These are phyloP conservation scores for Dendrobium chrysotoxum DNA, from an alignment of 106 monocot species.

Conservation along the genomic window DNA sequence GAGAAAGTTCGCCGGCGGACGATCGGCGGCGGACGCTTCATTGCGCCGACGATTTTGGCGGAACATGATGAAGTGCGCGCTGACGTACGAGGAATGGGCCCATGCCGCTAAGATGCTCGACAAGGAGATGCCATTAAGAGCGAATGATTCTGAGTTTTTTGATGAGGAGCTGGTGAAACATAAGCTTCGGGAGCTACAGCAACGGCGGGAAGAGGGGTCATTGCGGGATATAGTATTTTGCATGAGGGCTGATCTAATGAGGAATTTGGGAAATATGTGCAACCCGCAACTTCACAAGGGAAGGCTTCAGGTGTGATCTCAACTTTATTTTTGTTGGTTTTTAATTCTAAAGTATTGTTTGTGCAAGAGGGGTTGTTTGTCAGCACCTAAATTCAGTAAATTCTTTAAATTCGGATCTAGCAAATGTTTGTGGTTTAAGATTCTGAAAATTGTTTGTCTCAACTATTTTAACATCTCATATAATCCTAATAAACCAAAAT, in stretches of 20 bases:
- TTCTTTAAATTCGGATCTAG: no score
- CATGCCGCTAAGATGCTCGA: conserved; percentile 83
- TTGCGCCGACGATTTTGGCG: conserved; percentile 59
- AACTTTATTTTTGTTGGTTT: background rate
- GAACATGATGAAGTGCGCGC: conserved; percentile 57
- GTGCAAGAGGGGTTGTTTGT: background rate
- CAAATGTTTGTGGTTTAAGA: no score
- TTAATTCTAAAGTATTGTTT: background rate
- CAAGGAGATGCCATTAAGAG: conserved; percentile 26
- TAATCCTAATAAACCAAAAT: background rate
- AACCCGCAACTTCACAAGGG: conserved; percentile 64
- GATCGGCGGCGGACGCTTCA: conserved; percentile 39
- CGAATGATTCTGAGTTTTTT: conserved; percentile 51
- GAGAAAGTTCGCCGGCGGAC: conserved; percentile 40
- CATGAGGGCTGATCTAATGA: conserved; percentile 68
- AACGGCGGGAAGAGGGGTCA: conserved; percentile 53
- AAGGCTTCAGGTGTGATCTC: conserved; percentile 52
- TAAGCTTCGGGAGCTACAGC: conserved; percentile 63
- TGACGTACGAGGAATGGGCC: conserved; percentile 71
- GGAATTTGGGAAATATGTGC: conserved; percentile 79
- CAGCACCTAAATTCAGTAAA: background rate
- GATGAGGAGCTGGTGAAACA: conserved; percentile 69
- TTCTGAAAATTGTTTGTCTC: no score
- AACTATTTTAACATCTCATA: background rate
- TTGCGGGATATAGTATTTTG: conserved; percentile 67